Evolutionary conservation across 108 stramenopile genomes (phyloP).

Genomic region (Cyclostephanos invisitatus): DNA sequence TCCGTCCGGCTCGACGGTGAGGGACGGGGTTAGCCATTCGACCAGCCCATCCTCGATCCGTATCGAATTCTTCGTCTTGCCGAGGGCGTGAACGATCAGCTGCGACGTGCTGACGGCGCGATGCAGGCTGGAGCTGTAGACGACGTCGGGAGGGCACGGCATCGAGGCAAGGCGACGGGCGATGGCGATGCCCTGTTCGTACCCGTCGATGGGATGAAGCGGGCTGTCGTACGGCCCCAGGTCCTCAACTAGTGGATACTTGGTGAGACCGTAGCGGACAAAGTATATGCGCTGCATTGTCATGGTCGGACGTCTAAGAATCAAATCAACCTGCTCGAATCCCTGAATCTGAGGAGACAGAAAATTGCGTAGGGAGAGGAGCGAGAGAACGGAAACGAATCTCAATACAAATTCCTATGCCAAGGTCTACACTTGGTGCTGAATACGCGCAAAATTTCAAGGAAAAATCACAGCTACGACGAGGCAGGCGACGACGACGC

Average conservation of each 20-base stretch:
- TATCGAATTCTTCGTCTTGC: slow-evolving; percentile 41
- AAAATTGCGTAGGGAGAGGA: too few relatives aligned
- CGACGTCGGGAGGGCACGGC: slow-evolving; percentile 38
- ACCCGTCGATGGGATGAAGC: slow-evolving; percentile 61
- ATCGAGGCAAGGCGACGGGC: slow-evolving; percentile 52
- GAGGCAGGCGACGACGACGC: too few relatives aligned
- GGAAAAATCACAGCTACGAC: too few relatives aligned
- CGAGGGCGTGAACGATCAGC: slow-evolving; percentile 52
- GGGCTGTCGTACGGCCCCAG: slow-evolving; percentile 65
- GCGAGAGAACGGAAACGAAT: too few relatives aligned
- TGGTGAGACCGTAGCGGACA: slow-evolving; percentile 61
- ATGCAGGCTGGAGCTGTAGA: slow-evolving; percentile 64
- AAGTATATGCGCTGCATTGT: slow-evolving; percentile 33
- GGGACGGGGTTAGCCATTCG: slow-evolving; percentile 77
- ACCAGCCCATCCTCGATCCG: slow-evolving; percentile 67
- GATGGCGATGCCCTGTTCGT: slow-evolving; percentile 63
- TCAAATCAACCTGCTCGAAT: too few relatives aligned
- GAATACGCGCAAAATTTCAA: too few relatives aligned
- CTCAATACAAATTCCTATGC: too few relatives aligned
- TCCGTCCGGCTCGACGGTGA: slow-evolving; percentile 63
- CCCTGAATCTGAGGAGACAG: too few relatives aligned
- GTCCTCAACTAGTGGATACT: slow-evolving; percentile 62
- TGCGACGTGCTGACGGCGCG: slow-evolving; percentile 68
- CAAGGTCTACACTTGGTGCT: too few relatives aligned
- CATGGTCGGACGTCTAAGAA: too few relatives aligned